Base-by-base conservation (phyloP, 2,329 filamentous ascomycete species). In the Teratosphaeria viscida region DNA sequence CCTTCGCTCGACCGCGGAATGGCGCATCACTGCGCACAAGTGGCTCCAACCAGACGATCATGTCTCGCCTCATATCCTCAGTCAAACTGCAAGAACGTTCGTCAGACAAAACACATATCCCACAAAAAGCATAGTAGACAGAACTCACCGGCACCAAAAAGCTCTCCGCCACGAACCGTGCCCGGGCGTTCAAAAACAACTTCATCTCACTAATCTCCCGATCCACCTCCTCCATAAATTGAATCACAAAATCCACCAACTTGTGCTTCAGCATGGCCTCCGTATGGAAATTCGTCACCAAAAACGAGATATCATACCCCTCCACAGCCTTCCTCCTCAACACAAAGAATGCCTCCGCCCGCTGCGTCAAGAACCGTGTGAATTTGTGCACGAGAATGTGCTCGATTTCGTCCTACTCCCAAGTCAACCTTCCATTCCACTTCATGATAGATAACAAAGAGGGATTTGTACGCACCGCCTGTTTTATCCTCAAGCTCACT, bases 131-230 rank as follows among this genome's bases (percentile, higher is more conserved):
- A 58, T 14, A 34, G 11, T 12, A 34, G 27, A 39, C 16, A 34
- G 27, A 39, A 72, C 82, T 66, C 81, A 94, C 89, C 62, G 92
- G 94, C 72, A 92, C 96, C 76, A 99, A 78, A 82, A 99, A 99
- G 61, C 94, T 96, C 77, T 99, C 94, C 55, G 94, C 94, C 57
- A 99, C 92, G 73, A 97, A 99, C 81, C 94, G 87, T 74, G 94
- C 94, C 77, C 94, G 84, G 59, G 94, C 92, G 74, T 99, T 99
- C 74, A 99, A 80, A 76, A 99, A 99, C 70, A 99, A 87, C 83
- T 99, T 99, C 94, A 99, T 97, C 78, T 99, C 95, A 2, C 94
- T 97, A 62, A 99, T 99, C 76, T 99, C 94, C 81, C 99, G 99
- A 76, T 99, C 95, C 4, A 99, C 95, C 75, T 99, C 94, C 76